Conservation (phyloP, 2,329 filamentous ascomycete genomes). For the Intubia oerlemansii region DNA sequence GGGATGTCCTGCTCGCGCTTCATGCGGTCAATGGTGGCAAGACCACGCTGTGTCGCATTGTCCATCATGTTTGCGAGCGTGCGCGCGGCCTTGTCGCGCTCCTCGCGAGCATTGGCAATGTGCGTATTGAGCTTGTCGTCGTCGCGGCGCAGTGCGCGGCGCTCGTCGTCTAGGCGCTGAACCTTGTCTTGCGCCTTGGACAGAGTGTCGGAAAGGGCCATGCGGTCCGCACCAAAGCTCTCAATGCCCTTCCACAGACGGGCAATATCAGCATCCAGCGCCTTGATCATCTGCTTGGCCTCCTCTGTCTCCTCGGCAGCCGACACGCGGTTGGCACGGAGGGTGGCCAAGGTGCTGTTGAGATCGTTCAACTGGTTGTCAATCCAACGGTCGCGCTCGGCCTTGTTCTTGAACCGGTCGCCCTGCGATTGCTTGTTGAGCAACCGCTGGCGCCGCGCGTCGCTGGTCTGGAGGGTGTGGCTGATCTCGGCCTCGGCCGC, state of each 20-base stretch:
- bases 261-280: conserved; percentile 49
- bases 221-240: conserved; percentile 55
- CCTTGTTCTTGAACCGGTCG: conserved; percentile 70
- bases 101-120: conserved; percentile 51
- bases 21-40: conserved; percentile 69
- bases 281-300: conserved; percentile 12
- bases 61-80: conserved; percentile 75
- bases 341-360: conserved; percentile 51
- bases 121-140: conserved; percentile 71
- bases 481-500: conserved; percentile 50
- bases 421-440: conserved; percentile 85
- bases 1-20: conserved; percentile 60
- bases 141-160: conserved; percentile 72
- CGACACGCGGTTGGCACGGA: conserved; percentile 69
- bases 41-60: conserved; percentile 61
- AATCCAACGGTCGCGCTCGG: conserved; percentile 69
- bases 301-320: conserved; percentile 56
- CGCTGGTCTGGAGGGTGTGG: conserved; percentile 52
- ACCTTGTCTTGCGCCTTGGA: conserved; percentile 57
- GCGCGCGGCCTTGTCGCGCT: conserved; percentile 58
- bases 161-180: conserved; percentile 64
- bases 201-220: conserved; percentile 50
- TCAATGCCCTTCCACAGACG: conserved; percentile 58
- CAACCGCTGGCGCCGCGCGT: conserved; percentile 54
- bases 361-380: conserved; percentile 63